Conservation (phyloP, 139 green algal genomes). For the Tetraselmis striata region DNA sequence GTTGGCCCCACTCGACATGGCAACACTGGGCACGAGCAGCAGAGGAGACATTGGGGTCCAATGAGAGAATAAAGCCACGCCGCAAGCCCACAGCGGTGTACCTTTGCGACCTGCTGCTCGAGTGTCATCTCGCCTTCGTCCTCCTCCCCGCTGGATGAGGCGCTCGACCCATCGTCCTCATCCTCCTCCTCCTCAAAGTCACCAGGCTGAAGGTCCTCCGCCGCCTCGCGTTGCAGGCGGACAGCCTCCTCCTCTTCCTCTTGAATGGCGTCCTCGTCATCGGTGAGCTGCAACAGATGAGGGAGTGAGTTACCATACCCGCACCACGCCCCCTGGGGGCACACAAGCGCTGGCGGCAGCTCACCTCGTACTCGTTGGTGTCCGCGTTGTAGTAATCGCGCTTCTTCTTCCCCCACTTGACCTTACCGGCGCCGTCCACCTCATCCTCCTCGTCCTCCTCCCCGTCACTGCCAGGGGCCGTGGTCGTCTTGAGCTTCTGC, state of each 20-base stretch:
- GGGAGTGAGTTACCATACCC: too few species aligned
- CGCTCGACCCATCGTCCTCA: not conserved
- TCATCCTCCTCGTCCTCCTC: constrained; percentile 41
- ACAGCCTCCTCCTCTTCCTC: constrained; percentile 68
- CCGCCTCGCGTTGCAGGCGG: constrained; percentile 57
- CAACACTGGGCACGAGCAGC: too few species aligned
- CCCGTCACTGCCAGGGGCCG: constrained; percentile 36
- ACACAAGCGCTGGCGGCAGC: too few species aligned
- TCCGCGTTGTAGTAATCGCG: constrained; percentile 66
- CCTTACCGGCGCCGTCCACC: not conserved
- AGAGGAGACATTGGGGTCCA: too few species aligned
- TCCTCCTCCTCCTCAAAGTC: constrained; percentile 52
- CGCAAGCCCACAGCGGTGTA: too few species aligned
- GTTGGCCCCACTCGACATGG: too few species aligned
- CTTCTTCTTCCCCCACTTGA: constrained; percentile 14
- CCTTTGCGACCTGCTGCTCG: constrained; percentile 36
- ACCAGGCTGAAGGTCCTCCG: constrained; percentile 38
- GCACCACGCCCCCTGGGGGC: too few species aligned
- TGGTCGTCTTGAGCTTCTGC: constrained; percentile 52
- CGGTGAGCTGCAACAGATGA: too few species aligned
- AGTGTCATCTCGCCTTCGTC: constrained; percentile 27
- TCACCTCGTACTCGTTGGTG: constrained; percentile 28
- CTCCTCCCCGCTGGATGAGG: constrained; percentile 11
- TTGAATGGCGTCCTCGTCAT: constrained; percentile 62
- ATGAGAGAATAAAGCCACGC: too few species aligned